Evolutionary conservation across 257 asterid genomes (phyloP).

Genomic region (Penstemon davidsonii): DNA sequence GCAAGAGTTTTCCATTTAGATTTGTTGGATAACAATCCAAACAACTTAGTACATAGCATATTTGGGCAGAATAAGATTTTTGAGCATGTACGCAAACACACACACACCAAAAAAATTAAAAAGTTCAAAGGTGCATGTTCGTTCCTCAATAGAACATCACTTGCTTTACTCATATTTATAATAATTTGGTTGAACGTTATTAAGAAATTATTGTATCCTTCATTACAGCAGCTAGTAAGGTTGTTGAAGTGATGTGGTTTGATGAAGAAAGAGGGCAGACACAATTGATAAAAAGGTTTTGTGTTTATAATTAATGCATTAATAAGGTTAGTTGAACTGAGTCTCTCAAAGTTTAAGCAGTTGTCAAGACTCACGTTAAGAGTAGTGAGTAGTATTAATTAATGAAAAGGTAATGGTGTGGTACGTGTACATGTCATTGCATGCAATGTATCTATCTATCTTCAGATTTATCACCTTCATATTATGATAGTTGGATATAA

Average conservation of each 20-base stretch:
- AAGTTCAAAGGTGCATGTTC: too few relatives aligned
- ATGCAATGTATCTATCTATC: neutral
- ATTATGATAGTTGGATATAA: neutral
- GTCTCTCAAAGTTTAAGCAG: slow-evolving; percentile 18
- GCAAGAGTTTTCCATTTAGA: too few relatives aligned
- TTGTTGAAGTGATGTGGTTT: slow-evolving; percentile 11
- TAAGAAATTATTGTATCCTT: neutral
- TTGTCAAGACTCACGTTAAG: neutral
- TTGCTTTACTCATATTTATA: too few relatives aligned
- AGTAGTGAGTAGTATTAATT: slow-evolving; percentile 4
- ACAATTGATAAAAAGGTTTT: slow-evolving; percentile 22
- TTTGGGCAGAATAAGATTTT: too few relatives aligned
- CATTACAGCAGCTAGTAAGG: neutral
- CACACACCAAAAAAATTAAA: too few relatives aligned
- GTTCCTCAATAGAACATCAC: too few relatives aligned
- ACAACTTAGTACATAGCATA: too few relatives aligned
- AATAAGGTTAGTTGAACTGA: slow-evolving; percentile 35
- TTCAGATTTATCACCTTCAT: slow-evolving; percentile 7
- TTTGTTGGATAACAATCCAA: too few relatives aligned
- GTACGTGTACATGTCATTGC: neutral
- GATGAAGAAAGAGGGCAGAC: slow-evolving; percentile 14
- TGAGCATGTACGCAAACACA: too few relatives aligned
- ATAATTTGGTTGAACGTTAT: too few relatives aligned
- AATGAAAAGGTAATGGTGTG: slow-evolving; percentile 9
- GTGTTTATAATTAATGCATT: slow-evolving; percentile 4